Evolutionary conservation across 257 asterid species (phyloP).

Genomic region (Rhazya stricta): DNA sequence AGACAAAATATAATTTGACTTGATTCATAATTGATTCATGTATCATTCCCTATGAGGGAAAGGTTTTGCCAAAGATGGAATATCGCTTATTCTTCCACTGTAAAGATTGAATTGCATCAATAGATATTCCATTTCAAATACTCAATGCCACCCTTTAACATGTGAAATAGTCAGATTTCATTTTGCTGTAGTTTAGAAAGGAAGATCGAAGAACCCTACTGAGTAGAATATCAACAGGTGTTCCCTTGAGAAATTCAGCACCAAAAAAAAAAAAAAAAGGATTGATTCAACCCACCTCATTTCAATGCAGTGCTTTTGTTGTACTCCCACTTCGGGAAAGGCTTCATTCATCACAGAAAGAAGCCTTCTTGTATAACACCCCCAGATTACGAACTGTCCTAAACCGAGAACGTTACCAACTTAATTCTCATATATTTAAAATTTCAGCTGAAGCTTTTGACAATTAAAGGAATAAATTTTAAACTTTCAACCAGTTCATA

Average conservation of each 20-base stretch:
- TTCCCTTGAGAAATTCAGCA: background rate
- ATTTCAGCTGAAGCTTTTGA: too few species aligned
- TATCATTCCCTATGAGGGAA: conserved; percentile 43
- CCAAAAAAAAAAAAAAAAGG: too few species aligned
- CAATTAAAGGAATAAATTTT: too few species aligned
- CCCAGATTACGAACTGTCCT: too few species aligned
- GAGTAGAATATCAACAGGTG: background rate
- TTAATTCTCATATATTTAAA: too few species aligned
- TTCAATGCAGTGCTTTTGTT: conserved; percentile 8
- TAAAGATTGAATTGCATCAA: conserved; percentile 36
- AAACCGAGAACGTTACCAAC: too few species aligned
- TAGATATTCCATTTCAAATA: conserved; percentile 18
- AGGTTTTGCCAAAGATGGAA: conserved; percentile 27
- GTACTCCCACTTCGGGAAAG: conserved; percentile 9
- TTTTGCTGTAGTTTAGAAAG: conserved; percentile 2
- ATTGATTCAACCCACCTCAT: conserved; percentile 14
- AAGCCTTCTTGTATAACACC: background rate
- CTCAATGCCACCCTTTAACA: conserved; percentile 12
- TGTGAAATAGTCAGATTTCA: conserved; percentile 10
- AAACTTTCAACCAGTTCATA: too few species aligned
- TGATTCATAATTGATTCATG: too few species aligned
- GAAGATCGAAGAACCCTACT: conserved; percentile 3
- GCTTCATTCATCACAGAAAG: conserved; percentile 4
- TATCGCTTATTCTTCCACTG: conserved; percentile 40
- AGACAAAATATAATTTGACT: too few species aligned